Percentiles rank a stretch among this genome's conserved stretches.
phyloP scores from a whole-genome alignment of 2,329 filamentous ascomycete genomes.

The Claviceps arundinis region DNA sequence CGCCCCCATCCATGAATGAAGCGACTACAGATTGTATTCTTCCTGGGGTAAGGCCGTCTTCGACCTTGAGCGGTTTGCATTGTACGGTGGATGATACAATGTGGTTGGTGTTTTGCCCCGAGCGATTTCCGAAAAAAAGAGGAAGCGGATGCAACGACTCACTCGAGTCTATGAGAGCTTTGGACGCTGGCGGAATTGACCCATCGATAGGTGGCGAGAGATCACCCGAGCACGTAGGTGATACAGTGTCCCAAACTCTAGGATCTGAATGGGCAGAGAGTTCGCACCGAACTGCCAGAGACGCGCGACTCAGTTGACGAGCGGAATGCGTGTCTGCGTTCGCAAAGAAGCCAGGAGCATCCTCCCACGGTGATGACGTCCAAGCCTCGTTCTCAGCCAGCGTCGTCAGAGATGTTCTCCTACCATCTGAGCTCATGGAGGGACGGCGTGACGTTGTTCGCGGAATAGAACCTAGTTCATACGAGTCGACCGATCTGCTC shows the following conservation, averaged over 20 bases:
- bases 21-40: constrained; percentile 1
- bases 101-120: too few species aligned
- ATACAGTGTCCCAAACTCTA: neutral
- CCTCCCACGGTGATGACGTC: neutral
- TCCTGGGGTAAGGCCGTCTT: neutral
- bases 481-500: neutral
- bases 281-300: neutral
- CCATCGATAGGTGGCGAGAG: neutral
- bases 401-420: constrained; percentile 1
- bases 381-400: neutral
- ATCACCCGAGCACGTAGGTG: neutral
- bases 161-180: neutral
- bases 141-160: neutral
- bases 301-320: neutral
- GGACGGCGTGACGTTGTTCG: neutral
- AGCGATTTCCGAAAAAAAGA: neutral
- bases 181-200: neutral
- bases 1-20: neutral
- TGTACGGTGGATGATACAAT: neutral
- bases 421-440: constrained; percentile 1
- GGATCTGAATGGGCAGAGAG: neutral
- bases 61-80: neutral
- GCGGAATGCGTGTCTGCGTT: neutral
- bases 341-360: neutral
- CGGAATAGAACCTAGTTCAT: neutral